phyloP scores from a whole-genome alignment of 2,329 filamentous ascomycete genomes.

The Neofusicoccum parvum region DNA sequence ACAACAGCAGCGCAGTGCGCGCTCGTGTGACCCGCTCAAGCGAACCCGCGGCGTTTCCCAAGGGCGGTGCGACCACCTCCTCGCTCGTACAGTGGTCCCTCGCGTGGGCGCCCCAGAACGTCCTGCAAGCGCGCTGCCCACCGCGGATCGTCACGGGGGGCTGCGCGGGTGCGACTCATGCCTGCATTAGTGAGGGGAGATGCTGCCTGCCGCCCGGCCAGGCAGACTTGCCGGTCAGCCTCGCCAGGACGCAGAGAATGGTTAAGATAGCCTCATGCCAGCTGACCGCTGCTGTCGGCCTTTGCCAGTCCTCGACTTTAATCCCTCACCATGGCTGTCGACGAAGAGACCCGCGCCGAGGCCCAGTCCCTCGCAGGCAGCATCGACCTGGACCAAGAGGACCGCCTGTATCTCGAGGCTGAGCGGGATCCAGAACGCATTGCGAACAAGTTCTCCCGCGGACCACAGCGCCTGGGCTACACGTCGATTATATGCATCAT shows the following conservation, averaged over 20 bases:
- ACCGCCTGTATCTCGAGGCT: conserved; percentile 21
- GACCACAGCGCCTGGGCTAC: conserved; percentile 24
- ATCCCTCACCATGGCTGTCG: conserved; percentile 5
- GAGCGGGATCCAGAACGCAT: conserved; percentile 22
- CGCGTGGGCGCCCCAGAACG: neutral
- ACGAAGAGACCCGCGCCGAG: conserved; percentile 9
- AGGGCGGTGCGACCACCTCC: neutral
- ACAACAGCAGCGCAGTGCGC: neutral
- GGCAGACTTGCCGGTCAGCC: conserved; percentile 12
- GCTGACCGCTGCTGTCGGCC: neutral
- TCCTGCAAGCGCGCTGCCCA: neutral
- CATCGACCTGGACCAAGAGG: conserved; percentile 23
- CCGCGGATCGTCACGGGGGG: neutral
- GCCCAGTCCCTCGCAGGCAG: conserved; percentile 12
- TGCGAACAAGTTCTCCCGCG: conserved; percentile 23
- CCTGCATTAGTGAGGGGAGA: neutral
- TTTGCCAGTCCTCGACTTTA: neutral
- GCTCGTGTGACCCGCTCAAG: neutral
- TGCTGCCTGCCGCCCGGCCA: neutral
- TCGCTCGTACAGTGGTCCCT: neutral
- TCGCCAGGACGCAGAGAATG: neutral
- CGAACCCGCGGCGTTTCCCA: neutral
- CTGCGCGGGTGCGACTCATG: neutral
- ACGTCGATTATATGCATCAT: conserved; percentile 25
- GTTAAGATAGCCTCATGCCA: neutral